Conservation (phyloP, 2,329 filamentous ascomycete genomes). For the Diaporthe vaccinii region DNA sequence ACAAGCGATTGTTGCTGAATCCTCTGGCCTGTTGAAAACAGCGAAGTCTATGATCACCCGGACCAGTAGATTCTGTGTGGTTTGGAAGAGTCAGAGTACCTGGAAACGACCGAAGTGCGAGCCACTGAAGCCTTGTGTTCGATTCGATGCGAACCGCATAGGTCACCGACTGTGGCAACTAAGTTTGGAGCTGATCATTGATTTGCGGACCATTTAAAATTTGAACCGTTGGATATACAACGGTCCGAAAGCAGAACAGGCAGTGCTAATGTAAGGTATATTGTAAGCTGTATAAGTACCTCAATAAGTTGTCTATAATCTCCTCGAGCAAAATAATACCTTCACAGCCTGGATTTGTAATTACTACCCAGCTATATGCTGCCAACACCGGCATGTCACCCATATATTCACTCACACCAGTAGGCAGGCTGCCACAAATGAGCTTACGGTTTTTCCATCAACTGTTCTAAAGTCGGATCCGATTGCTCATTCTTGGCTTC, state of each 20-base stretch:
- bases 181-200: too few relatives aligned
- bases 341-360: neutral
- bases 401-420: neutral
- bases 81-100: too few relatives aligned
- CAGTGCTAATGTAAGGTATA: neutral
- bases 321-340: neutral
- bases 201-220: too few relatives aligned
- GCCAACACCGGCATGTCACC: neutral
- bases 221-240: neutral
- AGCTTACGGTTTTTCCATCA: neutral
- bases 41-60: too few relatives aligned
- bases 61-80: too few relatives aligned
- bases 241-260: neutral
- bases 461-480: neutral
- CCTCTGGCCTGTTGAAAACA: too few relatives aligned
- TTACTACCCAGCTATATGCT: neutral
- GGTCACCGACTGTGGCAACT: too few relatives aligned
- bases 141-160: too few relatives aligned
- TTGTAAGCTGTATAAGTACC: neutral
- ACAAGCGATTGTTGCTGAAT: too few relatives aligned
- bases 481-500: neutral
- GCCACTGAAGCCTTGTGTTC: too few relatives aligned
- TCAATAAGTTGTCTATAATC: neutral
- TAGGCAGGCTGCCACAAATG: neutral
- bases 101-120: too few relatives aligned